Evolutionary conservation across 139 green algal species (phyloP).

Genomic region (Pseudopediastrum boryanum): DNA sequence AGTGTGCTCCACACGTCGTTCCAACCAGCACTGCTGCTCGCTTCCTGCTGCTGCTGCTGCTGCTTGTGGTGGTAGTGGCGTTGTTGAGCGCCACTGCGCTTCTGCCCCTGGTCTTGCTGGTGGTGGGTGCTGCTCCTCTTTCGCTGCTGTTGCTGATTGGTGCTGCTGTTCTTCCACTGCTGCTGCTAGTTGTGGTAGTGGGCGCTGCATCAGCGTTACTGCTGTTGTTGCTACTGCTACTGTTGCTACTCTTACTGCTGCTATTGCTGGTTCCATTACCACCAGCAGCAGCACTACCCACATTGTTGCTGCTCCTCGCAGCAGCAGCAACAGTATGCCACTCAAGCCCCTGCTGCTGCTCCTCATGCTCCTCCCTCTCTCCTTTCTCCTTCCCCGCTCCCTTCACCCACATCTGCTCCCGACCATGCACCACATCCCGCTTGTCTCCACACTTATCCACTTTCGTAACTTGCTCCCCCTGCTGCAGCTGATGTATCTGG

Average conservation of each 20-base stretch:
- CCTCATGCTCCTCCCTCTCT: too few species aligned
- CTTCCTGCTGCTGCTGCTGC: background rate
- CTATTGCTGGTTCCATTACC: background rate
- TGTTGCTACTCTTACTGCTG: background rate
- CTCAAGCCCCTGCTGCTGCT: too few species aligned
- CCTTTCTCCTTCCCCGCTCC: too few species aligned
- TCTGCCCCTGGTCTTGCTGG: slow-evolving; percentile 10
- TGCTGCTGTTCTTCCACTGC: background rate
- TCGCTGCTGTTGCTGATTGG: background rate
- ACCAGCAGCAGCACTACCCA: background rate
- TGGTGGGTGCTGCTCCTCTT: background rate
- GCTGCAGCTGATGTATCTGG: slow-evolving; percentile 4
- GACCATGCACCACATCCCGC: too few species aligned
- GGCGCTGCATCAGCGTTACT: background rate
- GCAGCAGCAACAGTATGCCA: too few species aligned
- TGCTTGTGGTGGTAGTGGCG: background rate
- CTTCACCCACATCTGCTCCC: too few species aligned
- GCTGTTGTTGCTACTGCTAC: background rate
- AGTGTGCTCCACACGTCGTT: too few species aligned
- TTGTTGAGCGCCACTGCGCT: slow-evolving; percentile 17
- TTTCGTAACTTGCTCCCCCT: too few species aligned
- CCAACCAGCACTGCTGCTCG: background rate
- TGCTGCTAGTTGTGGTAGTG: background rate
- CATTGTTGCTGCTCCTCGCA: background rate
- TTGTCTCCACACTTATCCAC: too few species aligned